Evolutionary conservation across 192 early-diverging fungal genomes (phyloP).

Genomic region (Rhizophagus sp.): DNA sequence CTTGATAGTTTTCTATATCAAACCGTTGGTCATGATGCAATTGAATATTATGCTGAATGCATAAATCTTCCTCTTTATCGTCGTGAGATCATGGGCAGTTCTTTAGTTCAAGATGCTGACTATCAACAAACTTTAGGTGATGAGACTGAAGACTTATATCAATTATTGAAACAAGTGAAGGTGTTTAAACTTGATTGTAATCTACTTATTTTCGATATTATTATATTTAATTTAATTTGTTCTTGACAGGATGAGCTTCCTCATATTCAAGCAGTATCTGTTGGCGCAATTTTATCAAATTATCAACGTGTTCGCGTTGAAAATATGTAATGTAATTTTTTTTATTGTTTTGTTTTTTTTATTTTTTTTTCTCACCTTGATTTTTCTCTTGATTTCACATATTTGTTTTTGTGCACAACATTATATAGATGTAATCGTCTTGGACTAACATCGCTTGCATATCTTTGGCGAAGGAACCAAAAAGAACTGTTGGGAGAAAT

Average conservation of each 20-base stretch:
- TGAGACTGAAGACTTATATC: constrained; percentile 93
- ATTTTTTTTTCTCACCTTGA: no score
- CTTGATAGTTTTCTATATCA: constrained; percentile 97
- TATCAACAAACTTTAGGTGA: constrained; percentile 73
- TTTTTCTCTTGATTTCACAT: background rate
- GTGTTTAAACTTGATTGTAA: constrained; percentile 21
- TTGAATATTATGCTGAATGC: constrained; percentile 80
- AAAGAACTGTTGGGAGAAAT: constrained; percentile 81
- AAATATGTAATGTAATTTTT: constrained; percentile 67
- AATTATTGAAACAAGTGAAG: constrained; percentile 71
- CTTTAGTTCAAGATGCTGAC: constrained; percentile 63
- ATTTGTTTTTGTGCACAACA: background rate
- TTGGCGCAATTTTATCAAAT: constrained; percentile 94
- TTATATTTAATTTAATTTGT: background rate
- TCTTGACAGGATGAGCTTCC: constrained; percentile 56
- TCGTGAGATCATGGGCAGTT: constrained; percentile 67
- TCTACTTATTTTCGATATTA: background rate
- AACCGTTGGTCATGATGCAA: constrained; percentile 92
- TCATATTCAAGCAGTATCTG: constrained; percentile 82
- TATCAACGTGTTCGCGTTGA: constrained; percentile 98
- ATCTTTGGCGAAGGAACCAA: constrained; percentile 91
- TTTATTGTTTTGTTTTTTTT: background rate
- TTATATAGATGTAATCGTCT: constrained; percentile 72
- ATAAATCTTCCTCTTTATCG: constrained; percentile 85
- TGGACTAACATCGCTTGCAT: constrained; percentile 80